Evolutionary conservation across 352 stramenopile genomes (phyloP), one percentile per base, ranked within the genome.

Genomic region (Globisporangium iwayamae): DNA sequence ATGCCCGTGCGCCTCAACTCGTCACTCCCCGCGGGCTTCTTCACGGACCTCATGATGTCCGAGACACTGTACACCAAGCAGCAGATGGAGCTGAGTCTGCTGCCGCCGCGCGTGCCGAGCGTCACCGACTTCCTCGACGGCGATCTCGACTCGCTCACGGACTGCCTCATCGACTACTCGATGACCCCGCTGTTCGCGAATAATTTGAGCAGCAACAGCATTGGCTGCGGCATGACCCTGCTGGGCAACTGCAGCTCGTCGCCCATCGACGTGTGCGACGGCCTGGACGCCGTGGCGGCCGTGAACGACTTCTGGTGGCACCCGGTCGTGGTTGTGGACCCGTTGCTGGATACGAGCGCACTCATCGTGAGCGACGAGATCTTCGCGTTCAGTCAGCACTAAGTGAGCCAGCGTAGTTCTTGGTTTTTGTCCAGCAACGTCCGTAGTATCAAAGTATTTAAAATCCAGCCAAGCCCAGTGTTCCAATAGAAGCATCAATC

Each of bases 231-330:
- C 54, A n/a, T 46, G 22, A 13, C 5, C 10, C 4, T 46, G 8
- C 32, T 36, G 32, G n/a, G 43, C 32, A 32, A 18, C 28, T 39
- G 60, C 25, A 60, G 52, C 38, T 50, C 60, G 39, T 65, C 60
- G 45, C 60, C 60, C 25, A 65, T 65, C 60, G 60, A 65, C n/a
- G 60, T 65, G 28, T 65, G 60, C 60, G 60, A 65, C 13, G 60
- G 38, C 2, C 28, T 65, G 48, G 60, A 54, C 50, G 50, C 48
- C 16, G 36, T 60, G 25, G 60, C 60, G 13, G 60, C 60, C 14
- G 60, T 57, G 47, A 65, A 32, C 60, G 60, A 65, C 28, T 65
- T 65, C 28, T 57, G 60, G 50, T 54, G 48, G 48, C 43, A 65
- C 28, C 50, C 60, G 1, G 36, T 60, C 3, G 28, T 41, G 36